Conservation (phyloP, 2,329 filamentous ascomycete species). For the Diaporthe humulicola region DNA sequence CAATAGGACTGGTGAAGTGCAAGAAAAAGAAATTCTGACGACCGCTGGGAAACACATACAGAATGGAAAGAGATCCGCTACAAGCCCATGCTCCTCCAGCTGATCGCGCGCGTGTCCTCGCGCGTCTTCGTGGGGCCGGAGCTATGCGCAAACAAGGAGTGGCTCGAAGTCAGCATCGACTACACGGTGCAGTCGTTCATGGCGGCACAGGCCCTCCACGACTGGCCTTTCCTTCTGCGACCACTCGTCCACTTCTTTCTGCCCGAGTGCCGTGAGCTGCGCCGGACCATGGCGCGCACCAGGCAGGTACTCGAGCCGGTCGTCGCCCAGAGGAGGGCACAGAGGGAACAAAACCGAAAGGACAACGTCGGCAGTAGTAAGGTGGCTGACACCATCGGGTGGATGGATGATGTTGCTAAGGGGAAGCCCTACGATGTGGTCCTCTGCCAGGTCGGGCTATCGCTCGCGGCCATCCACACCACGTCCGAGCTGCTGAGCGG, state of each 20-base stretch:
- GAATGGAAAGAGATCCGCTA: background rate
- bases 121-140: background rate
- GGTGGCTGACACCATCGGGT: background rate
- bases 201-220: background rate
- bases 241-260: background rate
- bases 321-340: background rate
- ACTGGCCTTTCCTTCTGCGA: background rate
- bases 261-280: background rate
- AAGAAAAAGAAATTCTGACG: too few species aligned
- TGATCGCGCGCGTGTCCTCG: background rate
- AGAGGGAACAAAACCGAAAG: background rate
- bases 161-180: background rate
- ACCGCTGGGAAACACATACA: too few species aligned
- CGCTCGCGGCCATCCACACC: background rate
- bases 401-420: background rate
- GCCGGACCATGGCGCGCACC: background rate
- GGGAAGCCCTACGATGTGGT: background rate
- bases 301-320: background rate
- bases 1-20: too few species aligned
- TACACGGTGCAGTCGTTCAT: background rate
- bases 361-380: background rate
- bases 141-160: background rate
- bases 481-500: background rate
- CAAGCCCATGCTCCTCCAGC: background rate
- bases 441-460: background rate